Base-by-base conservation (phyloP, 2,329 filamentous ascomycete species). In the Fusarium globosum region DNA sequence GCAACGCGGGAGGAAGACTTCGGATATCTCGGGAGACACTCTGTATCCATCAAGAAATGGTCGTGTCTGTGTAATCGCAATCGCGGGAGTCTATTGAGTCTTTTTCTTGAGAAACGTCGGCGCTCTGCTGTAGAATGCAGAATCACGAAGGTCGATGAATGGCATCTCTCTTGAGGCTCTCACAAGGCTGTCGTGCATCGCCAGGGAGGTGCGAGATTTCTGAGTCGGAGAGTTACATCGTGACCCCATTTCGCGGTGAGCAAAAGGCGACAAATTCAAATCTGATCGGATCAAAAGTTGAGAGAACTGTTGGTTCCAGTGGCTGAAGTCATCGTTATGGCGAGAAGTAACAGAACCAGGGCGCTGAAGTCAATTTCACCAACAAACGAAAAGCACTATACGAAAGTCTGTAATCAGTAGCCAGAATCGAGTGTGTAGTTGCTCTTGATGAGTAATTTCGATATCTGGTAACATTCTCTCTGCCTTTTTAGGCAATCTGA, bases 401-500 rank as follows among this genome's bases (percentile, higher is more conserved):
- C 21, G 5, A 15, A 21, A 33, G 8, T 35, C 14, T 14, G 16
- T 16, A 0, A n/a, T 13, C 1, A n/a, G n/a, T 28, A 23, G 12
- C 16, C 16, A 35, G 1, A 36, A 36, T 1, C 8, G n/a, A 33
- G 10, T 7, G 10, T 21, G 58, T 15, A 51, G 42, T 39, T 28
- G 10, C 23, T 39, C 23, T 21, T 23, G 23, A 60, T 38, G 26
- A 60, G 43, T 21, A 39, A 38, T 28, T 14, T 43, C 8, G 30
- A 9, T 16, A 28, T 61, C 39, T 56, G 4, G 38, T 9, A 43
- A 9, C 38, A 18, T 43, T 58, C 6, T 21, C n/a, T 26, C 41
- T 46, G 20, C 53, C 60, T 28, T 21, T 59, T 62, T 33, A 33
- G 60, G 52, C 28, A 46, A 63, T 58, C 39, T 45, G 21, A 46